Percentiles rank a stretch among this genome's conserved stretches.
phyloP scores from a whole-genome alignment of 495 filamentous ascomycete species.

The Beverwykella pulmonaria region DNA sequence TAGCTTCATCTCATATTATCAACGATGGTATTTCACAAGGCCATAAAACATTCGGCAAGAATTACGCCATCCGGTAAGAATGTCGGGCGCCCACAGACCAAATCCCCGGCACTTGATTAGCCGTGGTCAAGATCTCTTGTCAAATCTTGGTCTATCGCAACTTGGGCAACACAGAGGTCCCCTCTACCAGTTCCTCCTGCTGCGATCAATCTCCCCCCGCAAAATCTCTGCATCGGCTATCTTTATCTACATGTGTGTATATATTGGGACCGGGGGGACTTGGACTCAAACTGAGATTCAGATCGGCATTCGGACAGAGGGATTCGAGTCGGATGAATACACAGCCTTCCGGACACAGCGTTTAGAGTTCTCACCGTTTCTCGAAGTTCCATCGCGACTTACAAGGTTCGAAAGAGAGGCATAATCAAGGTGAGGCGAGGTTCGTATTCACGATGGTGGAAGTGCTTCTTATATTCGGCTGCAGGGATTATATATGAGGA shows the following conservation, averaged over 20 bases:
- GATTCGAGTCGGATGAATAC: neutral
- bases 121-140: neutral
- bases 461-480: neutral
- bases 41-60: neutral
- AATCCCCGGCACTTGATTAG: neutral
- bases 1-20: too few species aligned
- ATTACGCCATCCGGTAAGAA: neutral
- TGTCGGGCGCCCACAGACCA: neutral
- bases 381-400: neutral
- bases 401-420: neutral
- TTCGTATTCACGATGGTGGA: neutral
- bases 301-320: constrained; percentile 6
- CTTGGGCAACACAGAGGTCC: neutral
- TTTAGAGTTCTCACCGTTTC: neutral
- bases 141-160: neutral
- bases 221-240: constrained; percentile 27
- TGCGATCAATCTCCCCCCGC: constrained; percentile 29
- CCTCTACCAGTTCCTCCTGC: constrained; percentile 17
- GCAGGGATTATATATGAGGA: constrained; percentile 12
- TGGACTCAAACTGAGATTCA: neutral
- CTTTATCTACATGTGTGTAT: neutral
- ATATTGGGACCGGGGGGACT: neutral
- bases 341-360: neutral
- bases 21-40: neutral
- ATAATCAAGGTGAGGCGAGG: constrained; percentile 28